Base-by-base conservation (phyloP, 2,329 filamentous ascomycete genomes). In the Colletotrichum sp. region DNA sequence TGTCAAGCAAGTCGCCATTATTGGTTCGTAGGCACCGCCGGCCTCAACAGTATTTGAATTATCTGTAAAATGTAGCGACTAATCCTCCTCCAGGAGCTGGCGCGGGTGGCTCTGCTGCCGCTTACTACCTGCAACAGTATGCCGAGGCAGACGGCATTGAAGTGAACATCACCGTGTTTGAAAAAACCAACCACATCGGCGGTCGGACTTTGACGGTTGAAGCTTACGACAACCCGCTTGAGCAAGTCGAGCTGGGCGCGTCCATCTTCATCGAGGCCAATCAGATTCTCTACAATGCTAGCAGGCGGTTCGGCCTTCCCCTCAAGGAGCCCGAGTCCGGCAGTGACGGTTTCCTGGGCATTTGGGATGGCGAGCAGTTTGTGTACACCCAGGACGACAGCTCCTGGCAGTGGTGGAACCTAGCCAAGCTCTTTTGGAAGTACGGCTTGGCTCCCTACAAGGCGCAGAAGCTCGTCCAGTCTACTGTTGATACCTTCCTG, bases 181-280 rank as follows among this genome's bases (percentile, higher is more conserved):
- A 99, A 81, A 94, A 93, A 79, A 92, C 92, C 18, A 83, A 87
- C 36, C 95, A 93, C 79, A 89, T 99, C 59, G 97, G 97, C 34
- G 97, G 97, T 10, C 94, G 97, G 30, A 94, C 94, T 9, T 94
- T 96, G 34, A 99, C 96, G 1, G 94, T 98, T 21, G 88, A 96
- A 80, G 93, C 92, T 3, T 96, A 94, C 82, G 90, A 91, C 78
- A 89, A 96, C 79, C 87, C 92, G 3, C 78, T 86, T 1, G 87
- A 93, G 52, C 94, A 94, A 2, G 90, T 98, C 43, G 97, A 99
- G 83, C 88, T 99, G 1, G 97, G 97, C 18, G 97, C 94, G 13
- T 96, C 94, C 77, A 98, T 99, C 80, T 99, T 99, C 82, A 95
- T 99, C 60, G 84, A 93, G 65, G 91, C 94, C 59, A 99, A 99